Evolutionary conservation across 2,329 filamentous ascomycete genomes (phyloP), one percentile per base, ranked within the genome.

Genomic region (Leptographium radiaticola): DNA sequence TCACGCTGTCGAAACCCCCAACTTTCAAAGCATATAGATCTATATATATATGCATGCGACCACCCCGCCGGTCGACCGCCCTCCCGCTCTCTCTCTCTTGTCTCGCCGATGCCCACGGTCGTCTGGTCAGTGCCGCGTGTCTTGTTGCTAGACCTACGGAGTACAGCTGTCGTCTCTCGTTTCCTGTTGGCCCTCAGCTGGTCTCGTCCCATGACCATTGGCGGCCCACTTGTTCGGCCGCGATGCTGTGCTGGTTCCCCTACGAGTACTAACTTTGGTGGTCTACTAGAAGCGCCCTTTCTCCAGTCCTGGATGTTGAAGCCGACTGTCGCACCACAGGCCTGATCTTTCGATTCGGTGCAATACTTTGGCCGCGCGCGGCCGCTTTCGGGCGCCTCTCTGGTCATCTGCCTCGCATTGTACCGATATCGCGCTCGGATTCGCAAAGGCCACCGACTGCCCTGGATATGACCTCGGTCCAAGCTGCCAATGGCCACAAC

Each of bases 401-500:
- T 36, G 34, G 34, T 36, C 34, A 9, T 36, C 34, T 36, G 34
- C 34, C 34, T 25, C 25, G 25, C 25, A 25, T 25, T 25, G 25
- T 25, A 5, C 25, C 25, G 25, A 25, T 25, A 25, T 25, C 25
- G 25, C 25, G 25, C 25, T 25, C 25, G 25, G 25, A 25, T 25
- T 25, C 25, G 25, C 25, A 2, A 25, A 44, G 42, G 18, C 42
- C 20, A 25, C 20, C 6, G 25, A 25, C 25, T 36, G 30, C 12
- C 9, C 42, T 51, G 55, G 56, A 56, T 46, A 60, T 60, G 59
- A 54, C 40, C 56, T 43, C 50, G 31, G 20, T 59, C 54, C 53
- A 60, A 62, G 61, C 60, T 62, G 64, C 65, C 73, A 73, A 80
- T 81, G 76, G 77, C 75, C 64, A 69, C 71, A 62, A 67, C 71